These are phyloP conservation scores for Quercus bicolor DNA, from an alignment of 306 rosid genomes.

Conservation along the genomic window DNA sequence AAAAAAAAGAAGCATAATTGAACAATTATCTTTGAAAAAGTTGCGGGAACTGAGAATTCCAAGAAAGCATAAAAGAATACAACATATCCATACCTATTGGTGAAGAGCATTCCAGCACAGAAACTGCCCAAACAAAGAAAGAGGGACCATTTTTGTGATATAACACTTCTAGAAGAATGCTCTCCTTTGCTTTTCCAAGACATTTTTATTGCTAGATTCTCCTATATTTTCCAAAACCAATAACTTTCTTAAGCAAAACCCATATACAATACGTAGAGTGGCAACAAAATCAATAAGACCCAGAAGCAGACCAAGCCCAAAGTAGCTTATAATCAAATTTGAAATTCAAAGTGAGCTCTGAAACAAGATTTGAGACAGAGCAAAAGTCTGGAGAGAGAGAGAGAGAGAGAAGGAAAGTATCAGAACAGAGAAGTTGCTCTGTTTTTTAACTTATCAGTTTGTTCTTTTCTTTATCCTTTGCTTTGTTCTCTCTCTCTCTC, in stretches of 20 bases:
- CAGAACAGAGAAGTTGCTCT: slow-evolving; percentile 29
- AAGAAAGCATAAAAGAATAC: not conserved
- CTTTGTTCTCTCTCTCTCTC: slow-evolving; percentile 25
- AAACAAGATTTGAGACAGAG: not conserved
- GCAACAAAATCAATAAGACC: slow-evolving; percentile 16
- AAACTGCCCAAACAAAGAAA: slow-evolving; percentile 79
- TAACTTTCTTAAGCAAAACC: slow-evolving; percentile 19
- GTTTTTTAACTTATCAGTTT: slow-evolving; percentile 29
- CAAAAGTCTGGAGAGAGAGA: not conserved
- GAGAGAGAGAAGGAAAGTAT: slow-evolving; percentile 19
- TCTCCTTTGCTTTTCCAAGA: slow-evolving; percentile 77
- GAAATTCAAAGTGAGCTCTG: not conserved
- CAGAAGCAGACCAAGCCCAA: slow-evolving; percentile 11
- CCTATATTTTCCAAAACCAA: slow-evolving; percentile 12
- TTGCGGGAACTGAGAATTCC: not conserved
- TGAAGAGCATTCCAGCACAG: slow-evolving; percentile 87
- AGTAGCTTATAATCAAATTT: not conserved
- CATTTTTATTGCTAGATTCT: slow-evolving; percentile 38
- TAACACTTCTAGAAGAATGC: slow-evolving; percentile 48
- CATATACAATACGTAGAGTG: slow-evolving; percentile 27
- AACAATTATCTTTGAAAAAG: not conserved
- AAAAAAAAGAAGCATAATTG: not conserved
- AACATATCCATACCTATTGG: slow-evolving; percentile 55
- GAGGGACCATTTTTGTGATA: slow-evolving; percentile 69
- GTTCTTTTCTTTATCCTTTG: slow-evolving; percentile 46